Percentiles rank a stretch among this genome's conserved stretches.
Evolutionary conservation across 2,329 filamentous ascomycete species (phyloP).

Genomic region (Pochonia chlamydosporia): DNA sequence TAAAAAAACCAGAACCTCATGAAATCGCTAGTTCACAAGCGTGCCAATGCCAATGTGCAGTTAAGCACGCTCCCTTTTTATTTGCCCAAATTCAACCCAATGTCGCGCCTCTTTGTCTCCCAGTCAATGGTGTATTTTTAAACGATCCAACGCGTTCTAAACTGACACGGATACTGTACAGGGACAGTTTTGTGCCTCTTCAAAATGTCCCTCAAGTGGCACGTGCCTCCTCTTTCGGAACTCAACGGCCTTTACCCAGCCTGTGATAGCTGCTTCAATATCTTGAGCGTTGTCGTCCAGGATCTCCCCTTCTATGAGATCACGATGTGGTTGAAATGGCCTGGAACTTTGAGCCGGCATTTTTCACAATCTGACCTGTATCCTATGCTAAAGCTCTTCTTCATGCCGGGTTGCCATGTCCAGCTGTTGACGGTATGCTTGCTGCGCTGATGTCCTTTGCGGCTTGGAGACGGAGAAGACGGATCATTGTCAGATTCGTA

Average conservation of each 20-base stretch:
- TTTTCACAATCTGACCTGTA: slow-evolving; percentile 75
- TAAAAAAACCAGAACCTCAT: slow-evolving; percentile 1
- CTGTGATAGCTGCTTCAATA: background rate
- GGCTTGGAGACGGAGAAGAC: slow-evolving; percentile 40
- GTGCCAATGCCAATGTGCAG: background rate
- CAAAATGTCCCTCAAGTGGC: no score
- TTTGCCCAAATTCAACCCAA: background rate
- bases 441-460: slow-evolving; percentile 52
- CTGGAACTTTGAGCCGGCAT: slow-evolving; percentile 67
- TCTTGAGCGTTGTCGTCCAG: background rate
- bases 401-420: slow-evolving; percentile 58
- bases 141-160: no score
- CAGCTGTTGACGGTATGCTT: slow-evolving; percentile 55
- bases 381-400: slow-evolving; percentile 71
- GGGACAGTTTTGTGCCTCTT: no score
- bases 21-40: background rate
- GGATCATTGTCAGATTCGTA: slow-evolving; percentile 29
- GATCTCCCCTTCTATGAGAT: slow-evolving; percentile 43
- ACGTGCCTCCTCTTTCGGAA: no score
- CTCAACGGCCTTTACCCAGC: background rate
- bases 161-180: no score
- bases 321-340: slow-evolving; percentile 77
- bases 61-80: background rate
- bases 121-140: no score
- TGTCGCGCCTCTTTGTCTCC: background rate